Conservation (phyloP, 208 protist genomes). For the Porcisia deanei region DNA sequence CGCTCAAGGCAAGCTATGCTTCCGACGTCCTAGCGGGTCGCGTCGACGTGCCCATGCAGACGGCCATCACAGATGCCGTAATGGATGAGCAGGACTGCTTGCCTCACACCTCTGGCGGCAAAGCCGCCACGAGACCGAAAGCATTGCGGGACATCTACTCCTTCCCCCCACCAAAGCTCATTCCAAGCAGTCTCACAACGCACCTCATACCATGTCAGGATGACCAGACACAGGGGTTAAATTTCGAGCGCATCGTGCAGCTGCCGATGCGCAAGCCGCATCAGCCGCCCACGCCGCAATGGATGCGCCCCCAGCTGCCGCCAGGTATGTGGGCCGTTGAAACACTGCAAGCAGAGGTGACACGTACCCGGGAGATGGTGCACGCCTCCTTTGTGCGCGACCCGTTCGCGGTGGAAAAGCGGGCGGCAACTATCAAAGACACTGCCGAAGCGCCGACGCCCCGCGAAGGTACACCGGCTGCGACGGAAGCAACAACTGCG, state of each 20-base stretch:
- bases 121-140: neutral
- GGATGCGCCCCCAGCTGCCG: conserved; percentile 6
- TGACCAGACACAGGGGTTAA: neutral
- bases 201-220: neutral
- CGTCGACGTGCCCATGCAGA: conserved; percentile 33
- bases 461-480: neutral
- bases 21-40: conserved; percentile 17
- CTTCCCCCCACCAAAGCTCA: neutral
- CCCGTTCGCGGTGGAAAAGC: conserved; percentile 6
- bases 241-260: neutral
- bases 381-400: conserved; percentile 10
- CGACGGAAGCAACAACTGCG: neutral
- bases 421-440: neutral
- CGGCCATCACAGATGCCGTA: conserved; percentile 29
- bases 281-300: conserved; percentile 11
- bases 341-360: neutral
- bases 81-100: neutral
- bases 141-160: neutral
- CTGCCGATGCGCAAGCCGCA: conserved; percentile 6
- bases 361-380: conserved; percentile 5
- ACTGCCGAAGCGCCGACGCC: neutral
- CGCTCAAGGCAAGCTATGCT: conserved; percentile 15
- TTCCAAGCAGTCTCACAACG: neutral
- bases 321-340: conserved; percentile 11
- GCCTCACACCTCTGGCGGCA: neutral